Evolutionary conservation across 352 stramenopile species (phyloP), one percentile per base, ranked within the genome.

Genomic region (Phytophthora tentaculata): DNA sequence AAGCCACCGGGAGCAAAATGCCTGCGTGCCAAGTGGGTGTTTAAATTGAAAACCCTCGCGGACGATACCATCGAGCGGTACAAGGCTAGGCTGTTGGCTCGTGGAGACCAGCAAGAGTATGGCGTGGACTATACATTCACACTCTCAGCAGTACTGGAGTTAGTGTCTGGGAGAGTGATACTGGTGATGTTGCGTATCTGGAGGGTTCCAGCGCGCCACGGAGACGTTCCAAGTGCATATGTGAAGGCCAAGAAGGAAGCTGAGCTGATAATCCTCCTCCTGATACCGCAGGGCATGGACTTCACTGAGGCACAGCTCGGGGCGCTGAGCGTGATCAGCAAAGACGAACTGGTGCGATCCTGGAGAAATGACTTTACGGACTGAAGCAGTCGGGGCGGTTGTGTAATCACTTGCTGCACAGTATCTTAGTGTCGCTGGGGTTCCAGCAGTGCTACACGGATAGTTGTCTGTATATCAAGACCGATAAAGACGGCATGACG

Each of bases 1-100:
- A 67, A 61, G 52, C 61, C 52, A 4, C 3, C 14, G 6, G 26
- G 45, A 2, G 53, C 55, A 9, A 54, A 66, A 20, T 39, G 28
- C 9, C 28, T 32, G 28, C 28, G 28, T 32, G 9, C 28, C 5
- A 32, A 32, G 28, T 32, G 28, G 0, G 28, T 32, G 28, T 22
- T 52, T 13, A 52, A 52, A 20, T 8, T 32, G 45, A 28, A 52
- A n/a, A n/a, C 45, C 14, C 28, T 9, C 28, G 28, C 28, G 28
- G 45, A 52, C n/a, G 45, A 20, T 32, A 52, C 45, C 20, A 52
- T 32, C 20, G 45, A 52, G 32, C 45, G 23, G 23, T 52, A 52
- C 20, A 52, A 52, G 45, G 45, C 45, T n/a, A n/a, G 45, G 3
- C 45, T 52, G 19, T 1, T 52, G 19, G 45, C 45, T 28, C 45